Base-by-base conservation (phyloP, 192 early-diverging fungal genomes). In the Entomortierella parvispora region DNA sequence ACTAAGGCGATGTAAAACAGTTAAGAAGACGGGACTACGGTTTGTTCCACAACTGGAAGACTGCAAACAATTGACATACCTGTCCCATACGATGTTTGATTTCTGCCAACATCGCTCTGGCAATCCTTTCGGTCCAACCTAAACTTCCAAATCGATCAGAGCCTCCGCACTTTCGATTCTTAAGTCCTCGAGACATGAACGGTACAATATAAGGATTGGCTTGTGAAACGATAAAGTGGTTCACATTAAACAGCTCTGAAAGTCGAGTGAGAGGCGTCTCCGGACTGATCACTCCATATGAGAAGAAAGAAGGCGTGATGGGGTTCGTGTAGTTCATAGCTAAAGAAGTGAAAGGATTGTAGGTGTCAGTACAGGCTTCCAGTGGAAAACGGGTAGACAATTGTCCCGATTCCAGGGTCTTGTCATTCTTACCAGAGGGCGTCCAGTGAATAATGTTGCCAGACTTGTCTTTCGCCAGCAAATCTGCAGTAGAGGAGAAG, bases 181-280 rank as follows among this genome's bases (percentile, higher is more conserved):
- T 76, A 33, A 78, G 74, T 2, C 82, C 86, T 43, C 82, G 81
- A n/a, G 85, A 66, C 58, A 90, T 79, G 50, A 95, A 89, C 17
- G 90, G 92, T 18, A 89, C 87, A 43, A 90, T 84, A 64, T 87
- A 85, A 3, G 90, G 86, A 50, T 84, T 89, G 14, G 93, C 91
- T 79, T 93, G 88, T 1, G 92, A 93, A 2, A 93, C 83, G 53
- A 95, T 93, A 65, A 91, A 91, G 58, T 95, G 92, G 68, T 95
- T 95, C 18, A 93, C 92, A 60, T 95, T 93, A 59, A 95, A 93
- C 14, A 93, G 80, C 67, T 93, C 92, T 0, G 91, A 85, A 23
- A 94, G 76, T 47, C 90, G 79, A n/a, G 75, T 62, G 31, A 92
- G 68, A 1, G 91, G 89, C 6, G 90, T 83, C 51, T 93, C 89